phyloP scores from a whole-genome alignment of 345 rosid genomes.

The Hirschfeldia incana region DNA sequence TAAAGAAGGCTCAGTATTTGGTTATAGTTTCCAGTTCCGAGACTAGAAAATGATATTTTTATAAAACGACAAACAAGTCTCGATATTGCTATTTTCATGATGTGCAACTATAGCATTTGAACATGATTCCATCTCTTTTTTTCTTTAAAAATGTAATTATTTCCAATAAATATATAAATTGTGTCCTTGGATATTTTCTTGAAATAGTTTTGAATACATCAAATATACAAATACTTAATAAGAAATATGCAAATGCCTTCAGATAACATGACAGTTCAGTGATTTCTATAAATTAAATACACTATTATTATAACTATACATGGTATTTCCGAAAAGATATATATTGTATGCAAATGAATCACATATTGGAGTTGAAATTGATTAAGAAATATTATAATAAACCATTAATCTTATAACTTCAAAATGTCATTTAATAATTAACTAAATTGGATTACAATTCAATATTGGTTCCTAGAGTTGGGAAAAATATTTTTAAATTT shows the following conservation, averaged over 20 bases:
- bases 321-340: background rate
- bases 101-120: slow-evolving; percentile 1
- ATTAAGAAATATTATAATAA: background rate
- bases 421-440: background rate
- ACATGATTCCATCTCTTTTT: background rate
- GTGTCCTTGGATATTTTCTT: background rate
- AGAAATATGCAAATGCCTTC: background rate
- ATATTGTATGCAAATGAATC: background rate
- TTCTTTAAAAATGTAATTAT: background rate
- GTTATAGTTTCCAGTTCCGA: slow-evolving; percentile 4
- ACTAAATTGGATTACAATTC: background rate
- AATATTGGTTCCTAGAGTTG: background rate
- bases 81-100: background rate
- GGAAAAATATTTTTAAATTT: too few relatives aligned
- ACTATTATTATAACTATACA: background rate
- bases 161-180: background rate
- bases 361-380: background rate
- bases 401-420: background rate
- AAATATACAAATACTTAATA: background rate
- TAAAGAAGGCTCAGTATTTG: slow-evolving; percentile 5
- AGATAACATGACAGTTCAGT: background rate
- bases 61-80: slow-evolving; percentile 2
- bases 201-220: background rate
- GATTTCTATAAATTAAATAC: background rate
- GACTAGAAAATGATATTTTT: background rate